phyloP scores from a whole-genome alignment of 345 rosid species.

The Raphanus raphanistrum region DNA sequence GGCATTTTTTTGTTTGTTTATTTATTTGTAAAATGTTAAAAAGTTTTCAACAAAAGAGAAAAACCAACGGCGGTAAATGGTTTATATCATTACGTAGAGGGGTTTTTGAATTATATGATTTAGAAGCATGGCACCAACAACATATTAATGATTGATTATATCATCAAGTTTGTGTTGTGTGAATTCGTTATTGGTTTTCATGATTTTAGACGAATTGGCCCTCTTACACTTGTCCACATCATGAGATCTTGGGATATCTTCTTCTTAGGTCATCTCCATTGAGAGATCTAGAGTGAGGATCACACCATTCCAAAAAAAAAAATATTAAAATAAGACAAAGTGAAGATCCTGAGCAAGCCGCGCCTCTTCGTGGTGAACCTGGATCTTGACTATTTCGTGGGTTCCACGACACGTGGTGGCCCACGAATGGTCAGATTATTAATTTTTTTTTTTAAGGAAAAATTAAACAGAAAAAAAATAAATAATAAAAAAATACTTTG shows the following conservation, averaged over 20 bases:
- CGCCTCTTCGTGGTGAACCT: too few species aligned
- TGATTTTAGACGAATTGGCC: neutral
- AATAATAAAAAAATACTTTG: too few species aligned
- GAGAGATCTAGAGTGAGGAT: too few species aligned
- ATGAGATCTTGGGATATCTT: neutral
- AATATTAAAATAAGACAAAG: too few species aligned
- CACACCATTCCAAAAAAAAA: too few species aligned
- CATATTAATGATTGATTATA: neutral
- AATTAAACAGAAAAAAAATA: too few species aligned
- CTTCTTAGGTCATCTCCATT: too few species aligned
- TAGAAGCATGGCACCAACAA: neutral
- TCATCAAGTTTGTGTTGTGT: neutral
- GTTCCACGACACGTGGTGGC: too few species aligned
- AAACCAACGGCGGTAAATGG: neutral
- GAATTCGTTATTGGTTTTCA: neutral
- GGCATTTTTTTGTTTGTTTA: neutral
- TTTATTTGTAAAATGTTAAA: neutral
- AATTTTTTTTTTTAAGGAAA: too few species aligned
- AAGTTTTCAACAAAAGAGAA: neutral
- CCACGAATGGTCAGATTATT: too few species aligned
- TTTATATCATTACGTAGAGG: neutral
- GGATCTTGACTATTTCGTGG: too few species aligned
- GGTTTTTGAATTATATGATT: neutral
- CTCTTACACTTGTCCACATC: neutral
- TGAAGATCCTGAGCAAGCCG: too few species aligned